Evolutionary conservation across 768 basidiomycete genomes (phyloP).

Genomic region (Lentinula boryana): DNA sequence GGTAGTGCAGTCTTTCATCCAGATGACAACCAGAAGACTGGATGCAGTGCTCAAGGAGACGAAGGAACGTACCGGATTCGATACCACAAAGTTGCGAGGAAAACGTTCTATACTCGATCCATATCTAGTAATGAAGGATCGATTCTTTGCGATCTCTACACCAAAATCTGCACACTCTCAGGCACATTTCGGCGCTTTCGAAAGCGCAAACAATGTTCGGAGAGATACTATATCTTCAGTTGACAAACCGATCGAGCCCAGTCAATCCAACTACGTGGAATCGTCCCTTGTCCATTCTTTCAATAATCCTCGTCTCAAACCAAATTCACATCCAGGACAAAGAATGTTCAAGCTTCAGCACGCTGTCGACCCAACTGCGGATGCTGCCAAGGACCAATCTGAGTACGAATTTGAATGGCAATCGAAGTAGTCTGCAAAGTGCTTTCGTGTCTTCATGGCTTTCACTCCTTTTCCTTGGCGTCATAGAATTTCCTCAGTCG

Average conservation of each 20-base stretch:
- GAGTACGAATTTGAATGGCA: not conserved
- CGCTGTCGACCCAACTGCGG: not conserved
- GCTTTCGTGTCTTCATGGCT: too few species aligned
- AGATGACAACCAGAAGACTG: not conserved
- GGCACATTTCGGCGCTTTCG: not conserved
- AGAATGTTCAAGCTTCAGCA: not conserved
- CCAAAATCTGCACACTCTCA: not conserved
- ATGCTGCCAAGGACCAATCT: not conserved
- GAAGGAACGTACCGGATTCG: constrained; percentile 40
- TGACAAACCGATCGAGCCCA: not conserved
- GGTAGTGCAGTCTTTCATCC: not conserved
- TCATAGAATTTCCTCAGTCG: too few species aligned
- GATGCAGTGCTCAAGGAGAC: constrained; percentile 26
- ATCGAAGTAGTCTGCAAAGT: not conserved
- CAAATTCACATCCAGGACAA: not conserved
- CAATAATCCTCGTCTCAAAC: not conserved
- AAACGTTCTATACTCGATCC: constrained; percentile 40
- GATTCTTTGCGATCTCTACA: not conserved
- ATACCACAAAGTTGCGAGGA: constrained; percentile 40
- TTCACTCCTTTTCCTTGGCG: too few species aligned
- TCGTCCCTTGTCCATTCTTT: not conserved
- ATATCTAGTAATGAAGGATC: not conserved
- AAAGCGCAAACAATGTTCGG: not conserved
- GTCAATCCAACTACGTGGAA: not conserved
- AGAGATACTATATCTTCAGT: not conserved